Evolutionary conservation across 2,329 filamentous ascomycete genomes (phyloP).

Genomic region (Fusarium setosum): DNA sequence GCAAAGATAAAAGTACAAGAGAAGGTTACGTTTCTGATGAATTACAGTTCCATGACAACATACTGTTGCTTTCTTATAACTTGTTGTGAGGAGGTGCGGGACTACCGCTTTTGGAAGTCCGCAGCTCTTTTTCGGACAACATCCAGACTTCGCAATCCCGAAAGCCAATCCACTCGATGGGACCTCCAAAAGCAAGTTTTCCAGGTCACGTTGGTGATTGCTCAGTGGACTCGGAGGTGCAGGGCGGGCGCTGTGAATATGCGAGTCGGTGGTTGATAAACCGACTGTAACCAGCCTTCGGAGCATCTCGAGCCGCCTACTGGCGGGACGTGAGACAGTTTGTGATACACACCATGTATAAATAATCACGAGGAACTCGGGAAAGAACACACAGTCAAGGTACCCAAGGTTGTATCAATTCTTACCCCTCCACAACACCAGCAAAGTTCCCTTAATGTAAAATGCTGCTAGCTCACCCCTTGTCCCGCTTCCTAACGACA

Average conservation of each 20-base stretch:
- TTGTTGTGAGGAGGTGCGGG: slow-evolving; percentile 35
- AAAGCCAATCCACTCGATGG: not conserved
- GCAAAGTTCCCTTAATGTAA: slow-evolving; percentile 11
- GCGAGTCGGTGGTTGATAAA: slow-evolving; percentile 3
- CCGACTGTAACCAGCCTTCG: slow-evolving; percentile 9
- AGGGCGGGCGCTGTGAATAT: too few species aligned
- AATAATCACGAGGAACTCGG: too few species aligned
- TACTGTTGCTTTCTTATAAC: slow-evolving; percentile 33
- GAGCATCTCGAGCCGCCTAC: slow-evolving; percentile 3
- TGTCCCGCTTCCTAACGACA: slow-evolving; percentile 28
- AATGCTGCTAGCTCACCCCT: slow-evolving; percentile 14
- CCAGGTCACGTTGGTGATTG: not conserved
- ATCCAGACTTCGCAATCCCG: not conserved
- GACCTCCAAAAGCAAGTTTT: slow-evolving; percentile 10
- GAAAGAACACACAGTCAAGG: too few species aligned
- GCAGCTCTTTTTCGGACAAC: slow-evolving; percentile 13
- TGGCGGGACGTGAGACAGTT: too few species aligned
- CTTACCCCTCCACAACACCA: slow-evolving; percentile 18
- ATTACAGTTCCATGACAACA: not conserved
- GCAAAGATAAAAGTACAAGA: not conserved
- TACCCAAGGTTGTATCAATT: slow-evolving; percentile 21
- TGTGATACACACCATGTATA: too few species aligned
- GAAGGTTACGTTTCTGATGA: not conserved
- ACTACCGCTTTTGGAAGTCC: slow-evolving; percentile 46
- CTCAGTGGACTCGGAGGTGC: not conserved